A percentile compares a stretch with the other conserved stretches of the same genome.
Conservation (phyloP, 805 yeast species). For the Wickerhamiella kurtzmanii region DNA sequence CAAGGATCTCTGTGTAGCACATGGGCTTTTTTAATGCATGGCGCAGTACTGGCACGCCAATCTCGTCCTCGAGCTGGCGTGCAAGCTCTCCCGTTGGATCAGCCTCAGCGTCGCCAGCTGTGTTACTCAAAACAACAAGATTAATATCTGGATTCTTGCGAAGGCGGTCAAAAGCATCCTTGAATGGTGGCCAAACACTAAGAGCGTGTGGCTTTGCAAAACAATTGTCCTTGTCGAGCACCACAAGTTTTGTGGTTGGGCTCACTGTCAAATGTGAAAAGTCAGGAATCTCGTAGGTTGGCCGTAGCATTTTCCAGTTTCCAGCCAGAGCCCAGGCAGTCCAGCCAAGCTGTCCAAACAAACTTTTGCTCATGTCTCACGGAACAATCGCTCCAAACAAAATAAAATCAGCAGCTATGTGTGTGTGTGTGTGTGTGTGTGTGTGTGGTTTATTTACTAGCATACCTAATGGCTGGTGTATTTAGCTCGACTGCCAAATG, state of each 20-base stretch:
- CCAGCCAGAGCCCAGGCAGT: slow-evolving; percentile 6
- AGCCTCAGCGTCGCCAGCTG: slow-evolving; percentile 73
- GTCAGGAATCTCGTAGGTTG: slow-evolving; percentile 9
- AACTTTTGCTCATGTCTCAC: not conserved
- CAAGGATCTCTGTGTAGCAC: slow-evolving; percentile 45
- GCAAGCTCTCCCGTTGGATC: slow-evolving; percentile 55
- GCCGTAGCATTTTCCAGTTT: slow-evolving; percentile 10
- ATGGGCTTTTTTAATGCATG: slow-evolving; percentile 28
- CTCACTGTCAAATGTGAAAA: slow-evolving; percentile 15
- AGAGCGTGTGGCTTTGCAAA: slow-evolving; percentile 75
- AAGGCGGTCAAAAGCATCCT: slow-evolving; percentile 34
- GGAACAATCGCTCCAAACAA: no score
- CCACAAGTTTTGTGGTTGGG: slow-evolving; percentile 49
- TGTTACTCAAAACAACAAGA: slow-evolving; percentile 71
- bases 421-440: no score
- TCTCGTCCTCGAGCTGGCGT: slow-evolving; percentile 39
- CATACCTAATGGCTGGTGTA: no score
- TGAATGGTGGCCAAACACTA: slow-evolving; percentile 64
- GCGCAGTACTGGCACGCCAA: slow-evolving; percentile 28
- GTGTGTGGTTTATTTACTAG: no score
- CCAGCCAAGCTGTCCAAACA: slow-evolving; percentile 5
- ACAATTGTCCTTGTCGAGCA: slow-evolving; percentile 90
- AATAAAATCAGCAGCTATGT: no score
- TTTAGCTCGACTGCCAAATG: no score
- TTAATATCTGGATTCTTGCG: slow-evolving; percentile 38